Evolutionary conservation across 225 moss, liverwort and hornwort genomes (phyloP).

Genomic region (Anthoceros angustus): DNA sequence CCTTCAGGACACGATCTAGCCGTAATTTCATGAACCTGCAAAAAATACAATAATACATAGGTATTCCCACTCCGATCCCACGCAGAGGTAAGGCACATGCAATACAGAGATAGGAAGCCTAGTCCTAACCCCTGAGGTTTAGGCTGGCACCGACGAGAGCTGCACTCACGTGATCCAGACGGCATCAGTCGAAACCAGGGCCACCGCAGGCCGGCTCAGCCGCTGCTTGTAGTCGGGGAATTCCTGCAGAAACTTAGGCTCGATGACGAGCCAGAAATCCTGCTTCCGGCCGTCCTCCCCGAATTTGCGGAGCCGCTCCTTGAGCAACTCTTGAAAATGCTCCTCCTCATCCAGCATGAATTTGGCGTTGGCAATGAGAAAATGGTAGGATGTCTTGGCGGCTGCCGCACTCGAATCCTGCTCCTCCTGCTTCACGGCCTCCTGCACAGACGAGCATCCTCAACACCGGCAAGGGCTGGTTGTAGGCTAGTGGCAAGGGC

Average conservation of each 20-base stretch:
- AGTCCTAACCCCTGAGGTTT: too few relatives aligned
- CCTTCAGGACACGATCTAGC: constrained; percentile 63
- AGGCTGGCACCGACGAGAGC: too few relatives aligned
- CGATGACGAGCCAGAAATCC: constrained; percentile 89
- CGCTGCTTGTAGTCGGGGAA: constrained; percentile 60
- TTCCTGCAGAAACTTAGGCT: constrained; percentile 64
- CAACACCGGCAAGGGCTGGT: too few relatives aligned
- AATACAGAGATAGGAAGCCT: too few relatives aligned
- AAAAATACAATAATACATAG: neutral
- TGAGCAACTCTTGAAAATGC: constrained; percentile 88
- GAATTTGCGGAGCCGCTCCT: constrained; percentile 61
- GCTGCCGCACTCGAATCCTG: neutral
- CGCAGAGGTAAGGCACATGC: too few relatives aligned
- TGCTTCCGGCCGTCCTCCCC: constrained; percentile 53
- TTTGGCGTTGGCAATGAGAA: constrained; percentile 75
- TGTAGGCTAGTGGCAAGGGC: too few relatives aligned
- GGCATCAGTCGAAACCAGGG: constrained; percentile 82
- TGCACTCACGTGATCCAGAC: constrained; percentile 83
- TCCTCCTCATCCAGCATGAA: constrained; percentile 94
- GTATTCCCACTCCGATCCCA: neutral
- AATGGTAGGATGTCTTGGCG: constrained; percentile 56
- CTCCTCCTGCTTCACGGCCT: too few relatives aligned
- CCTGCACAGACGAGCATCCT: too few relatives aligned
- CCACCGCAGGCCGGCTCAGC: constrained; percentile 58
- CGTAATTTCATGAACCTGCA: constrained; percentile 39